These are phyloP conservation scores for Trifolium dubium DNA, from an alignment of 306 rosid species.

Conservation along the genomic window DNA sequence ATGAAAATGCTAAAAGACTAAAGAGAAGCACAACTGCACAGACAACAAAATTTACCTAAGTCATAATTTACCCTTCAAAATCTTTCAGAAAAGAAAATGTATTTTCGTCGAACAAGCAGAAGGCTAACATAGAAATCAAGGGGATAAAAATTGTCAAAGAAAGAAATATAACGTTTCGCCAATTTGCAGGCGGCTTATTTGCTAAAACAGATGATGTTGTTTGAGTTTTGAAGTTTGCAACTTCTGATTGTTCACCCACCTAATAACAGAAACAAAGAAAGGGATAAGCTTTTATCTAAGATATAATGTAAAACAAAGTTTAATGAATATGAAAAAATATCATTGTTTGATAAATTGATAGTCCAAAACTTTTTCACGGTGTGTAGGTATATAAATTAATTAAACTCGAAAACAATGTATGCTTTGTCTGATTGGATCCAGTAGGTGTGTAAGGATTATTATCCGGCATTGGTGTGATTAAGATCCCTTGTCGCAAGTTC, in stretches of 20 bases:
- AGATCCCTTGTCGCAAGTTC: no score
- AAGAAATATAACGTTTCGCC: constrained; percentile 43
- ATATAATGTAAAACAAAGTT: background rate
- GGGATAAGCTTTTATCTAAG: constrained; percentile 19
- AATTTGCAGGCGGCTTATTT: constrained; percentile 41
- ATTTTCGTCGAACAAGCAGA: constrained; percentile 51
- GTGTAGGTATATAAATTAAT: no score
- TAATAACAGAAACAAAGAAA: constrained; percentile 42
- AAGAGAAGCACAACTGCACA: constrained; percentile 41
- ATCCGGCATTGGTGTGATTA: no score
- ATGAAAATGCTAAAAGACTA: constrained; percentile 25
- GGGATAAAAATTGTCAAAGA: constrained; percentile 47
- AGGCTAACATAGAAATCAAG: constrained; percentile 47
- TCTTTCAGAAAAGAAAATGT: constrained; percentile 39
- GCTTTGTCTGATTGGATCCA: no score
- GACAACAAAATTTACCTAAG: constrained; percentile 32
- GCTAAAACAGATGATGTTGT: constrained; percentile 42
- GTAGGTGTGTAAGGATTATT: no score
- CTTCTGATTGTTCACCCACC: constrained; percentile 62
- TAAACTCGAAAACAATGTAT: no score
- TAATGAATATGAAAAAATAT: no score
- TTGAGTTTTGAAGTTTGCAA: constrained; percentile 39
- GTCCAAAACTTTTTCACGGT: no score
- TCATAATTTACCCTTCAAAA: constrained; percentile 40
- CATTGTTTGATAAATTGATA: no score